Evolutionary conservation across 768 basidiomycete species (phyloP).

Genomic region (Lentinus tigrinus): DNA sequence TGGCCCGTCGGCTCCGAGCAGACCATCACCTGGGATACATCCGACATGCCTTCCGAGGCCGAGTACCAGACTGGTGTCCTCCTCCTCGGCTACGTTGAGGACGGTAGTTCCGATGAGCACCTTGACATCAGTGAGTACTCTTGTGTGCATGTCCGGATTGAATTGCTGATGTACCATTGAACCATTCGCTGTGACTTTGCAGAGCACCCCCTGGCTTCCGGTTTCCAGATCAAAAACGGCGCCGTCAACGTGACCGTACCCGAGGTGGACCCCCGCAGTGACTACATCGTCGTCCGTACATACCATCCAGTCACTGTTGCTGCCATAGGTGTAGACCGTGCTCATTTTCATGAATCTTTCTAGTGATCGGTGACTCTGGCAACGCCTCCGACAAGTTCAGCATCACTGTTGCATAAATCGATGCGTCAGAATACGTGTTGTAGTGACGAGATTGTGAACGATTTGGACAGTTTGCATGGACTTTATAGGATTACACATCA

Average conservation of each 20-base stretch:
- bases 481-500: neutral
- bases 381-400: constrained; percentile 31
- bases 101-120: constrained; percentile 42
- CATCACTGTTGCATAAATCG: constrained; percentile 17
- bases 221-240: constrained; percentile 41
- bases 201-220: constrained; percentile 45
- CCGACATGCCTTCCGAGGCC: constrained; percentile 38
- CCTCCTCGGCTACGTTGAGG: constrained; percentile 43
- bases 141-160: neutral
- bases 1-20: constrained; percentile 41
- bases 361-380: constrained; percentile 52
- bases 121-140: constrained; percentile 45
- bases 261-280: constrained; percentile 31
- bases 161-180: neutral
- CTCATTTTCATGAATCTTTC: neutral
- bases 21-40: constrained; percentile 44
- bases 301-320: constrained; percentile 3
- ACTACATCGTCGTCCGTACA: constrained; percentile 49
- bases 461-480: constrained; percentile 6
- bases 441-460: neutral
- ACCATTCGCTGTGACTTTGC: neutral
- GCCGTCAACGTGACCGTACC: constrained; percentile 41
- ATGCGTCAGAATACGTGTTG: neutral
- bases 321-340: too few relatives aligned
- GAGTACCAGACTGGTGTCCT: constrained; percentile 38